Conservation (phyloP, 1,284 basidiomycete genomes). For the Rhizoctonia solani region DNA sequence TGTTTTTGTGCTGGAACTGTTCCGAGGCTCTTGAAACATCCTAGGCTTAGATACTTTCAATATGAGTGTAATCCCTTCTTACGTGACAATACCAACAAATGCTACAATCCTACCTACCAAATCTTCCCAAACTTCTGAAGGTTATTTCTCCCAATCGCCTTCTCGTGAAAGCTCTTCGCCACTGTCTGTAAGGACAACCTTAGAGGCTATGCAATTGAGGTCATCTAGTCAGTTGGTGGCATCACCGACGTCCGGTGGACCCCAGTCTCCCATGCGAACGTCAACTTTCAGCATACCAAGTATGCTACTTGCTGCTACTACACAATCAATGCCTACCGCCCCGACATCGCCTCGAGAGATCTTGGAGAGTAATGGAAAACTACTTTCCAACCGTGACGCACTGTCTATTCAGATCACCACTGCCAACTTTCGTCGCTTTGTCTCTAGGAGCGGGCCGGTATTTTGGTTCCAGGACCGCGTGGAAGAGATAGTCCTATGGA, state of each 20-base stretch:
- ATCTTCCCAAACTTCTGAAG: not conserved
- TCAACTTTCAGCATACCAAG: conserved; percentile 31
- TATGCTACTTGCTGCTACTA: conserved; percentile 33
- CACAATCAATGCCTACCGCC: conserved; percentile 24
- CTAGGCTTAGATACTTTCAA: too few relatives aligned
- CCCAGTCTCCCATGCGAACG: conserved; percentile 22
- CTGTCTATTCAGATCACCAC: conserved; percentile 72
- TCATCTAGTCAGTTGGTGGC: conserved; percentile 23
- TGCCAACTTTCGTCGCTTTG: conserved; percentile 72
- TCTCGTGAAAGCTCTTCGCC: not conserved
- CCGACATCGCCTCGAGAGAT: conserved; percentile 21
- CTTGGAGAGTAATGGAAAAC: conserved; percentile 23
- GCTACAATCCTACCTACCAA: conserved; percentile 12
- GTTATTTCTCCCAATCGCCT: not conserved
- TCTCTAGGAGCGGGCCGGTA: conserved; percentile 64
- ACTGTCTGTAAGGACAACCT: conserved; percentile 17
- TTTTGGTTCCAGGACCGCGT: conserved; percentile 79
- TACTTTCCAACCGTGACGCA: conserved; percentile 60
- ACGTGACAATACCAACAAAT: conserved; percentile 34
- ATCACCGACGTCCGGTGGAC: conserved; percentile 1
- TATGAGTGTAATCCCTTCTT: conserved; percentile 30
- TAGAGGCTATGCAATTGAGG: conserved; percentile 17
- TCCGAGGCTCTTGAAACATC: too few relatives aligned
- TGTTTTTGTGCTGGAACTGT: too few relatives aligned
- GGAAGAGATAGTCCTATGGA: conserved; percentile 76